Conservation (phyloP, 441 rosid species). For the Arabidopsis lyrata region DNA sequence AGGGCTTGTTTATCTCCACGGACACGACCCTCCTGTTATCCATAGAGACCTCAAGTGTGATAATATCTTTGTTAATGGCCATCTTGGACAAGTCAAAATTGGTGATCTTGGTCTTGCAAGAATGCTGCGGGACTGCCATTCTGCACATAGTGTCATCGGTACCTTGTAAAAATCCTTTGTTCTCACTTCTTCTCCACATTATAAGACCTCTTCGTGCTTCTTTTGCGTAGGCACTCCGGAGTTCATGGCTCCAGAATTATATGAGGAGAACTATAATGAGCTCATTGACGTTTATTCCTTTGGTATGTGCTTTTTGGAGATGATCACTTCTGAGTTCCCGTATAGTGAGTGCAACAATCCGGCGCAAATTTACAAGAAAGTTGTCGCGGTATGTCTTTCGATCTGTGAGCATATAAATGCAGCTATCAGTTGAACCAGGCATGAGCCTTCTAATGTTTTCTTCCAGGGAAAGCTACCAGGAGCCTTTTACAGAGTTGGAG, state of each 20-base stretch:
- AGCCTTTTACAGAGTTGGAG: conserved; percentile 57
- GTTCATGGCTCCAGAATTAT: conserved; percentile 82
- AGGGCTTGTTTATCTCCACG: conserved; percentile 73
- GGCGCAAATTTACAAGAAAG: conserved; percentile 82
- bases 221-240: conserved; percentile 66
- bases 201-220: conserved; percentile 18
- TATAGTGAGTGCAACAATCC: conserved; percentile 68
- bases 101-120: conserved; percentile 85
- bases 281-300: conserved; percentile 78
- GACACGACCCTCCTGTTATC: conserved; percentile 76
- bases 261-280: conserved; percentile 76
- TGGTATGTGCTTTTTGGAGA: conserved; percentile 77
- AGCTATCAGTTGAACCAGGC: conserved; percentile 29
- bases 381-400: conserved; percentile 51
- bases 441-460: conserved; percentile 14
- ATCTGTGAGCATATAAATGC: conserved; percentile 16
- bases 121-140: conserved; percentile 59
- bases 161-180: conserved; percentile 27
- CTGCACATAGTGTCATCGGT: conserved; percentile 88
- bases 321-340: conserved; percentile 73
- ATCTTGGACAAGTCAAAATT: conserved; percentile 81
- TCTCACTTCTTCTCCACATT: conserved; percentile 1
- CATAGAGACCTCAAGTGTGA: conserved; percentile 83
- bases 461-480: conserved; percentile 66
- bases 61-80: conserved; percentile 80